Evolutionary conservation across 805 yeast genomes (phyloP).

Genomic region (Clavispora santaluciae): DNA sequence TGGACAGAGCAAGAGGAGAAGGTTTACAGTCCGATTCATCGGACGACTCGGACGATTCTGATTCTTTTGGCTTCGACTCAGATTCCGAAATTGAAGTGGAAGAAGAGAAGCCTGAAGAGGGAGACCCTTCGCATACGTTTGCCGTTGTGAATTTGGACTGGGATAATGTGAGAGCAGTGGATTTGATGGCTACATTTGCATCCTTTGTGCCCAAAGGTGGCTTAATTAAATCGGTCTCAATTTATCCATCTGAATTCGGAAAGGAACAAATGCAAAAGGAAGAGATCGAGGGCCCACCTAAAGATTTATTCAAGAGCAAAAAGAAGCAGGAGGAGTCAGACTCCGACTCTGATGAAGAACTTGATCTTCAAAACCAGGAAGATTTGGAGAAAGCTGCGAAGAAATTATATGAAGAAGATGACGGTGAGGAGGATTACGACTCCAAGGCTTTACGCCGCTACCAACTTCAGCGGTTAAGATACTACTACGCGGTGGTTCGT

Average conservation of each 20-base stretch:
- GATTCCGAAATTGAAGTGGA: slow-evolving; percentile 55
- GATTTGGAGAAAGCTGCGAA: slow-evolving; percentile 59
- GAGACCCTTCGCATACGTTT: slow-evolving; percentile 75
- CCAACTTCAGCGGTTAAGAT: slow-evolving; percentile 87
- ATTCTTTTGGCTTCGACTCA: slow-evolving; percentile 41
- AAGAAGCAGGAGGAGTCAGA: slow-evolving; percentile 30
- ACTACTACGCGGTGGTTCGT: slow-evolving; percentile 84
- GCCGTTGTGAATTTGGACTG: slow-evolving; percentile 97
- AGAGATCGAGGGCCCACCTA: slow-evolving; percentile 89
- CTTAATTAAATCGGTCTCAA: slow-evolving; percentile 57
- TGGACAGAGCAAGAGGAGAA: slow-evolving; percentile 69
- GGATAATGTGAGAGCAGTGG: slow-evolving; percentile 89
- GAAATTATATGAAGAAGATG: slow-evolving; percentile 71
- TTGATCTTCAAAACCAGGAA: slow-evolving; percentile 43
- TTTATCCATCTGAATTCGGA: slow-evolving; percentile 90
- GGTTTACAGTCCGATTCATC: slow-evolving; percentile 45
- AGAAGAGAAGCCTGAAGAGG: slow-evolving; percentile 65
- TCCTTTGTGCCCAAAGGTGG: slow-evolving; percentile 82
- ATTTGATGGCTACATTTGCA: slow-evolving; percentile 81
- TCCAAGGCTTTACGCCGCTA: slow-evolving; percentile 79
- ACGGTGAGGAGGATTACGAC: slow-evolving; percentile 80
- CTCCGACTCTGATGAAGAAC: slow-evolving; percentile 32
- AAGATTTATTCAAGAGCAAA: slow-evolving; percentile 61
- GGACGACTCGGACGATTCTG: slow-evolving; percentile 38
- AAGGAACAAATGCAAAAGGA: slow-evolving; percentile 87